A percentile compares a stretch with the other conserved stretches of the same genome.
phyloP scores from a whole-genome alignment of 805 yeast species.

The Myxozyma neglecta region DNA sequence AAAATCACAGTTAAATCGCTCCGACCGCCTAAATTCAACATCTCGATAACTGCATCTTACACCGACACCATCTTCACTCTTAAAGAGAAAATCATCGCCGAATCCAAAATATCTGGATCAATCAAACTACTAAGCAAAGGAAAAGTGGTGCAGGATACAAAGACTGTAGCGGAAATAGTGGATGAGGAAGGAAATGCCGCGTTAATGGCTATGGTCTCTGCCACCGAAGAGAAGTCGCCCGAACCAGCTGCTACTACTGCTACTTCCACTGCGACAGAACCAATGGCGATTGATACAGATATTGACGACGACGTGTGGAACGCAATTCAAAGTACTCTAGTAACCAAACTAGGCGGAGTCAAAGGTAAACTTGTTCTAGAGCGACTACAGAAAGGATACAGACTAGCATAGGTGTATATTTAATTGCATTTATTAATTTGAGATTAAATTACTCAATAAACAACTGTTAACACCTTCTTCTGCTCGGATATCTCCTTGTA shows the following conservation, averaged over 20 bases:
- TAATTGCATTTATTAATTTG: neutral
- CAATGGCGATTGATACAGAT: neutral
- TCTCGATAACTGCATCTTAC: slow-evolving; percentile 4
- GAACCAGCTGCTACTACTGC: neutral
- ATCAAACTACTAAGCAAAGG: slow-evolving; percentile 24
- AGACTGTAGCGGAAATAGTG: slow-evolving; percentile 21
- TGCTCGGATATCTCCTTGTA: slow-evolving; percentile 43
- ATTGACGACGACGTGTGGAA: slow-evolving; percentile 17
- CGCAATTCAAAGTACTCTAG: slow-evolving; percentile 6
- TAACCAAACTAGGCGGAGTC: slow-evolving; percentile 11
- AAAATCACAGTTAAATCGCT: slow-evolving; percentile 25
- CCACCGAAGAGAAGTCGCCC: slow-evolving; percentile 9
- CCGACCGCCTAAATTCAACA: slow-evolving; percentile 26
- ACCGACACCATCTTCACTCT: slow-evolving; percentile 22
- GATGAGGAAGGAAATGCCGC: slow-evolving; percentile 19
- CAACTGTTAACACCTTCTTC: slow-evolving; percentile 30
- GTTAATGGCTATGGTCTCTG: slow-evolving; percentile 30
- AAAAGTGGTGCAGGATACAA: slow-evolving; percentile 25
- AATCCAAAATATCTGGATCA: slow-evolving; percentile 6
- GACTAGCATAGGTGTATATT: neutral
- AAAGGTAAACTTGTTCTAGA: slow-evolving; percentile 11
- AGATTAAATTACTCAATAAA: slow-evolving; percentile 2
- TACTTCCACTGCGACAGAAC: neutral
- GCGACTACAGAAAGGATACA: slow-evolving; percentile 19
- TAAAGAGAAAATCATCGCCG: slow-evolving; percentile 7